A percentile compares a stretch with the other conserved stretches of the same genome.
phyloP scores from a whole-genome alignment of 345 rosid species.

The Heritiera fomes region DNA sequence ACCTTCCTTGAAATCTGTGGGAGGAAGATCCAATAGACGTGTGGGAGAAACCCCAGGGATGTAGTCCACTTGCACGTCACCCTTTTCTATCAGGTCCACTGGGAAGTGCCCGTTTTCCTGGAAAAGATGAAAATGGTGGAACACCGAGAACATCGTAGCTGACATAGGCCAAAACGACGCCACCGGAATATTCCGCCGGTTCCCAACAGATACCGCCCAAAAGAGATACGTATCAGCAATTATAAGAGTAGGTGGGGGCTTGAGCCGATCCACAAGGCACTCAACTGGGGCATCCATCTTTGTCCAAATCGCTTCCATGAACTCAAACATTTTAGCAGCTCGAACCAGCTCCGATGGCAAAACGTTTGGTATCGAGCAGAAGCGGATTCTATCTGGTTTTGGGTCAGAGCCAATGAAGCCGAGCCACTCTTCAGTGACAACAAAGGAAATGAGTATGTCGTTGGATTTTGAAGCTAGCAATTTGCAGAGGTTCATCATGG shows the following conservation, averaged over 20 bases:
- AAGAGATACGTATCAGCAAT: slow-evolving; percentile 35
- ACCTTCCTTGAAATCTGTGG: not conserved
- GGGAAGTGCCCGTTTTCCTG: slow-evolving; percentile 22
- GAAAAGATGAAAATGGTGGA: slow-evolving; percentile 30
- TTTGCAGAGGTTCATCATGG: slow-evolving; percentile 39
- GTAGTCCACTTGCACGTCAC: slow-evolving; percentile 34
- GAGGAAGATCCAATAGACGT: slow-evolving; percentile 30
- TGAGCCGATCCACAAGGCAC: slow-evolving; percentile 36
- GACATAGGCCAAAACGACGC: slow-evolving; percentile 44
- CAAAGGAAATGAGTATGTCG: slow-evolving; percentile 28
- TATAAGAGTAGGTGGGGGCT: slow-evolving; percentile 29
- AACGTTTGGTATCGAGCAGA: slow-evolving; percentile 31
- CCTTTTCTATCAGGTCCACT: slow-evolving; percentile 23
- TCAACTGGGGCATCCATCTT: slow-evolving; percentile 37
- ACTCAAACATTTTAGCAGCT: slow-evolving; percentile 16
- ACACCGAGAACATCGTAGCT: slow-evolving; percentile 28
- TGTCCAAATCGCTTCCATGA: slow-evolving; percentile 30
- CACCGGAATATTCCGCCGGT: slow-evolving; percentile 42
- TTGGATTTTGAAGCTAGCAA: slow-evolving; percentile 18
- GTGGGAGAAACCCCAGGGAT: slow-evolving; percentile 38
- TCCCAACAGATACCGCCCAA: slow-evolving; percentile 37
- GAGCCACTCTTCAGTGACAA: slow-evolving; percentile 40
- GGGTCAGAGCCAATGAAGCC: slow-evolving; percentile 21
- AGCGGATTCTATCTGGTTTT: slow-evolving; percentile 2
- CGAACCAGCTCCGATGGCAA: slow-evolving; percentile 30